These are phyloP conservation scores for Talaromyces rugulosus DNA, from an alignment of 2,329 filamentous ascomycete genomes.

Conservation along the genomic window DNA sequence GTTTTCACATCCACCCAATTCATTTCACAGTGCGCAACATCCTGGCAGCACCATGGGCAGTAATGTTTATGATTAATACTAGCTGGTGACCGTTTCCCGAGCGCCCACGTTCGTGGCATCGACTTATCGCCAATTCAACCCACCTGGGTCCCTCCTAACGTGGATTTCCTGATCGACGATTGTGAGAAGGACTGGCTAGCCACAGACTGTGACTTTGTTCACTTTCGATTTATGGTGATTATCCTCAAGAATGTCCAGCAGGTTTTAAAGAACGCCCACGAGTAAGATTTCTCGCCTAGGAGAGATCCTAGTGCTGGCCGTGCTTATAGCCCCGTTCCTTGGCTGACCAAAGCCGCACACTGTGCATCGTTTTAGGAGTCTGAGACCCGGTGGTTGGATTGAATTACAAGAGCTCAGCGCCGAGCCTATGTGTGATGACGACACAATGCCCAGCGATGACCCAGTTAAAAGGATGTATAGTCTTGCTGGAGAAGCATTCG, in stretches of 20 bases:
- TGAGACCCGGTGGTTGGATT: constrained; percentile 10
- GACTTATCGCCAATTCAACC: constrained; percentile 12
- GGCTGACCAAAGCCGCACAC: constrained; percentile 45
- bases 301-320: not conserved
- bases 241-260: constrained; percentile 5
- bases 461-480: constrained; percentile 25
- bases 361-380: not conserved
- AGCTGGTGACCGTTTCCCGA: constrained; percentile 10
- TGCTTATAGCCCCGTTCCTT: not conserved
- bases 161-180: constrained; percentile 11
- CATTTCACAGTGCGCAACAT: not conserved
- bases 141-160: constrained; percentile 12
- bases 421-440: constrained; percentile 33
- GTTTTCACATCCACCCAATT: not conserved
- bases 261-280: constrained; percentile 5
- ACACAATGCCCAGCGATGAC: constrained; percentile 30
- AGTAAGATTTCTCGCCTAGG: not conserved
- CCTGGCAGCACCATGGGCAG: not conserved
- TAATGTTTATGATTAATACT: not conserved
- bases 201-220: constrained; percentile 7
- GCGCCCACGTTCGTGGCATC: constrained; percentile 45
- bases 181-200: constrained; percentile 11
- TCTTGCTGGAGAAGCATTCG: constrained; percentile 1
- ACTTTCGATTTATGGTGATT: constrained; percentile 10
- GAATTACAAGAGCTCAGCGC: constrained; percentile 7